Percentiles rank a stretch among this genome's conserved stretches.
Evolutionary conservation across 306 rosid genomes (phyloP).

Genomic region (Acacia acuminata): DNA sequence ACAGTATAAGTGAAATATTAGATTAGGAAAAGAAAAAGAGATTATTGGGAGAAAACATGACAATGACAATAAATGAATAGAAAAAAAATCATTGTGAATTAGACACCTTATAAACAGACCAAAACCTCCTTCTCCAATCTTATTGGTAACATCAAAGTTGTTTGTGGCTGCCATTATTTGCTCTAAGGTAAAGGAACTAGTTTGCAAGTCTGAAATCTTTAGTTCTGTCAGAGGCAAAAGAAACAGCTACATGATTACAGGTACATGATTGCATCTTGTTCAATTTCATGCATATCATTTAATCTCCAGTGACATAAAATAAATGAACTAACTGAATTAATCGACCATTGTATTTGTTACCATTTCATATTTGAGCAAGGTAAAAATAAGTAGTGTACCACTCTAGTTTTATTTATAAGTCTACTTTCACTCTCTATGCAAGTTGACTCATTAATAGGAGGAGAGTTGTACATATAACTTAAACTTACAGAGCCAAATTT

Average conservation of each 20-base stretch:
- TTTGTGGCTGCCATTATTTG: slow-evolving; percentile 61
- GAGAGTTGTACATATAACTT: no score
- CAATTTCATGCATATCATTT: not conserved
- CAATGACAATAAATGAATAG: not conserved
- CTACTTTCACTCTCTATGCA: no score
- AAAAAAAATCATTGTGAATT: not conserved
- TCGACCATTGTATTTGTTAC: not conserved
- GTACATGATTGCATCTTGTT: not conserved
- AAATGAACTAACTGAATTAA: no score
- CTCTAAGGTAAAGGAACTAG: slow-evolving; percentile 40
- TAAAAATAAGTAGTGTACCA: not conserved
- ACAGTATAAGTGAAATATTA: not conserved
- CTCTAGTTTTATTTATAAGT: no score
- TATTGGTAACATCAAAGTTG: slow-evolving; percentile 50
- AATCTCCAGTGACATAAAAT: not conserved
- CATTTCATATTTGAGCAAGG: not conserved
- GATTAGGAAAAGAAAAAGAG: not conserved
- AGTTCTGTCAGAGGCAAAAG: slow-evolving; percentile 37
- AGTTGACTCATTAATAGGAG: no score
- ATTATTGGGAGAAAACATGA: no score
- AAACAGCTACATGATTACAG: not conserved
- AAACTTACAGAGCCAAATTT: no score
- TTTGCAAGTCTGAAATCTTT: slow-evolving; percentile 39
- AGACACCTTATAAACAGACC: slow-evolving; percentile 63
- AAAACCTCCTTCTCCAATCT: slow-evolving; percentile 75